These are phyloP conservation scores for Glarea lozoyensis DNA, from an alignment of 495 filamentous ascomycete genomes.

Conservation along the genomic window DNA sequence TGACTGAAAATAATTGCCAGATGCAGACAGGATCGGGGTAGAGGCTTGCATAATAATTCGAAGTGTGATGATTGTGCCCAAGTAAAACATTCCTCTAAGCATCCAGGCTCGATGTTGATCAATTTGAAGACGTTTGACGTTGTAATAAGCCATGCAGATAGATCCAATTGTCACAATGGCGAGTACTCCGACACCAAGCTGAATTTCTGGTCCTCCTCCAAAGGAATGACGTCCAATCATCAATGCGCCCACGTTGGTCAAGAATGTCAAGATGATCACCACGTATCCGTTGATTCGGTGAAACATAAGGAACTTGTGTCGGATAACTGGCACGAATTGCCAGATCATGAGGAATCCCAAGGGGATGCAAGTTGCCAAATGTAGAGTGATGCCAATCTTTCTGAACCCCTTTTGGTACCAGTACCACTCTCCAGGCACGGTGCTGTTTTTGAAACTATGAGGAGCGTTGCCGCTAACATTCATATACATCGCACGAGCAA, in stretches of 20 bases:
- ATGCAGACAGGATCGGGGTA: slow-evolving; percentile 23
- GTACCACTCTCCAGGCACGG: slow-evolving; percentile 41
- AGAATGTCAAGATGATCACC: slow-evolving; percentile 29
- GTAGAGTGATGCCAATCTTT: slow-evolving; percentile 37
- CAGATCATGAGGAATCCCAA: slow-evolving; percentile 34
- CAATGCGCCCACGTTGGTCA: slow-evolving; percentile 31
- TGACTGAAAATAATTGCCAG: slow-evolving; percentile 26
- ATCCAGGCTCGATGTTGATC: slow-evolving; percentile 50
- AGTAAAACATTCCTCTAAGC: slow-evolving; percentile 38
- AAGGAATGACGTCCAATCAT: slow-evolving; percentile 35
- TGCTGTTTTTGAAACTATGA: slow-evolving; percentile 10
- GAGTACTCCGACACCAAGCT: slow-evolving; percentile 27
- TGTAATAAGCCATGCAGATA: slow-evolving; percentile 33
- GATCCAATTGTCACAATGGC: slow-evolving; percentile 27
- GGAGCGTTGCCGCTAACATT: slow-evolving; percentile 21
- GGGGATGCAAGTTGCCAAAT: slow-evolving; percentile 36
- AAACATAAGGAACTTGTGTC: slow-evolving; percentile 34
- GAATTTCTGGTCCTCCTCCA: slow-evolving; percentile 35
- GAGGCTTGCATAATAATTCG: slow-evolving; percentile 31
- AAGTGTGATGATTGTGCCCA: slow-evolving; percentile 38
- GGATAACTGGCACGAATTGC: slow-evolving; percentile 43
- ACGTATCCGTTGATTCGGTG: slow-evolving; percentile 48
- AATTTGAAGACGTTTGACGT: slow-evolving; percentile 43
- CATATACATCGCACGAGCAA: slow-evolving; percentile 27
- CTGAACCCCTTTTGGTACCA: slow-evolving; percentile 28